A percentile compares a stretch with the other conserved stretches of the same genome.
Conservation (phyloP, 2,329 filamentous ascomycete species). For the Sphaceloma murrayae region DNA sequence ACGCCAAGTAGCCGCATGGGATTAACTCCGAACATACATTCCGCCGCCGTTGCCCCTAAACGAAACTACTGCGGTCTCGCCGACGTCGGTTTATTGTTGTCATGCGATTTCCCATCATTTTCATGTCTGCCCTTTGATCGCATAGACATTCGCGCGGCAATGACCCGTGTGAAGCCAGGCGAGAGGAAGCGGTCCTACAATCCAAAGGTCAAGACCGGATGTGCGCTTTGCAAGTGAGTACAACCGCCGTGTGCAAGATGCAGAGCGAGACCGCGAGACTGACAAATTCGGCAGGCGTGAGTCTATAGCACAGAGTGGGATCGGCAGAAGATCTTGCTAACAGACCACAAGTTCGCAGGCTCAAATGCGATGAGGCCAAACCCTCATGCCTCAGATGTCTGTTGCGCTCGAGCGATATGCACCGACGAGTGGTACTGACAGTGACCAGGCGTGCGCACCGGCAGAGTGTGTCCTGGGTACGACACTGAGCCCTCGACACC, state of each 20-base stretch:
- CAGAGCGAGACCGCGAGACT: too few relatives aligned
- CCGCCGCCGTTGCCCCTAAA: slow-evolving; percentile 10
- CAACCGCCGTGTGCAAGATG: too few relatives aligned
- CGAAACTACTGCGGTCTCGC: slow-evolving; percentile 4
- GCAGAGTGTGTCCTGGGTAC: slow-evolving; percentile 11
- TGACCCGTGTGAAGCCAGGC: slow-evolving; percentile 16
- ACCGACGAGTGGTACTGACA: not conserved
- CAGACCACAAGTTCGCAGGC: slow-evolving; percentile 2
- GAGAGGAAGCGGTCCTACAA: slow-evolving; percentile 15
- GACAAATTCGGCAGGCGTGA: not conserved
- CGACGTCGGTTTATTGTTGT: not conserved
- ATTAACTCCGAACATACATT: too few relatives aligned
- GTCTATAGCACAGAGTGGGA: not conserved
- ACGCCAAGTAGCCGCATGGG: too few relatives aligned
- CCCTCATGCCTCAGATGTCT: slow-evolving; percentile 13
- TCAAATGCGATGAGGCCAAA: slow-evolving; percentile 16
- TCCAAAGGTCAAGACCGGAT: slow-evolving; percentile 15
- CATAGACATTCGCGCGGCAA: not conserved
- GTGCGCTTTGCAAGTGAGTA: slow-evolving; percentile 12
- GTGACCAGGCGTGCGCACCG: slow-evolving; percentile 4
- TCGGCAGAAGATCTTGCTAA: not conserved
- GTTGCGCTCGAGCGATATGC: not conserved
- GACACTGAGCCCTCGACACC: not conserved
- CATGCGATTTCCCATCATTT: slow-evolving; percentile 1
- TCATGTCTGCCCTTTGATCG: not conserved